Evolutionary conservation across 2,329 filamentous ascomycete genomes (phyloP).

Genomic region (Paecilomyces fulvus): DNA sequence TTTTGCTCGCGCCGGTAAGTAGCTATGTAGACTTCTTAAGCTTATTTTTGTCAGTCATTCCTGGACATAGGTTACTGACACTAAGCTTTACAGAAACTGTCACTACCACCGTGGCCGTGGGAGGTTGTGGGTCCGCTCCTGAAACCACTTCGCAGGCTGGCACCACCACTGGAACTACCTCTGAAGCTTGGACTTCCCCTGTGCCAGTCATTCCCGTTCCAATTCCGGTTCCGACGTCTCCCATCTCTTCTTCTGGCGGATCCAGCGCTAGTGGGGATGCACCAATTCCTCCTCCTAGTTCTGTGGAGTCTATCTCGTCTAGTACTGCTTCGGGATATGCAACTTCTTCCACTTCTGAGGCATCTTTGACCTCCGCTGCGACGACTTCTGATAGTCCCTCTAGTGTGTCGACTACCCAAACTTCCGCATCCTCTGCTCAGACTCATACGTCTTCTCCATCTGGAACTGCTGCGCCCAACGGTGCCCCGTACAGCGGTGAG

Average conservation of each 20-base stretch:
- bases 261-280: neutral
- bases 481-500: neutral
- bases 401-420: neutral
- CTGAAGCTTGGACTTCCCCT: neutral
- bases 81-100: neutral
- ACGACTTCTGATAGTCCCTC: neutral
- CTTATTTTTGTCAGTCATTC: neutral
- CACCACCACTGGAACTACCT: neutral
- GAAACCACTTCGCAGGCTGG: neutral
- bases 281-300: neutral
- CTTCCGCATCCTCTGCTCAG: neutral
- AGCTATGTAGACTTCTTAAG: neutral
- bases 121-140: neutral
- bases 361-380: neutral
- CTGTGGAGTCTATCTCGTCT: neutral
- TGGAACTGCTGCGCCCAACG: neutral
- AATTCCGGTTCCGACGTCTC: neutral
- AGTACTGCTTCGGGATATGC: neutral
- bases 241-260: neutral
- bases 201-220: neutral
- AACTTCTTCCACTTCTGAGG: neutral
- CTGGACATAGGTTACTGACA: neutral
- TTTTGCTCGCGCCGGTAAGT: neutral
- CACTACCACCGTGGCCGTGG: neutral
- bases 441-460: neutral